A percentile compares a stretch with the other conserved stretches of the same genome.
Evolutionary conservation across 1,284 basidiomycete genomes (phyloP).

Genomic region (Laetiporus sulphureus): DNA sequence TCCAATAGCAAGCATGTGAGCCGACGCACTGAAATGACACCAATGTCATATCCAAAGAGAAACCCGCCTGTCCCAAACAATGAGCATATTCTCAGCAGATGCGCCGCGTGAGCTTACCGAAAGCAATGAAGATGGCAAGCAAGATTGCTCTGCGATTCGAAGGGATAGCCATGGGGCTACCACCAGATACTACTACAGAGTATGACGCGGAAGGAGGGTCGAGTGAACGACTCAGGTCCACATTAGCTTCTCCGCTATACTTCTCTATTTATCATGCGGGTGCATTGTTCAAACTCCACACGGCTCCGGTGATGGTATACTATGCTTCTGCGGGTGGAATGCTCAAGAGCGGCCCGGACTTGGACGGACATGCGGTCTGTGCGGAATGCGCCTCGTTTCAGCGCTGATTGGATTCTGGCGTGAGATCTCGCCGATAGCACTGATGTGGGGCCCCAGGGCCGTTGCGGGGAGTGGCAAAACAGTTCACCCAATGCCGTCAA

Average conservation of each 20-base stretch:
- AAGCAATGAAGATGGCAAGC: conserved; percentile 56
- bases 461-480: too few relatives aligned
- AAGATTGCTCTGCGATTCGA: conserved; percentile 53
- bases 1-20: background rate
- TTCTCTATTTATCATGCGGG: conserved; percentile 4
- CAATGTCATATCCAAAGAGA: conserved; percentile 66
- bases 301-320: background rate
- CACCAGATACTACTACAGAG: background rate
- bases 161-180: conserved; percentile 32
- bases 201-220: background rate
- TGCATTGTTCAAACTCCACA: too few relatives aligned
- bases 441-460: too few relatives aligned
- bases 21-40: conserved; percentile 49
- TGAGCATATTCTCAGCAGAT: background rate
- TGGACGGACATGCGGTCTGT: too few relatives aligned
- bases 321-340: too few relatives aligned
- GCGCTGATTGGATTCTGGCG: too few relatives aligned
- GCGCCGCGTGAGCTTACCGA: conserved; percentile 29
- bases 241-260: background rate
- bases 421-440: too few relatives aligned
- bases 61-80: conserved; percentile 34
- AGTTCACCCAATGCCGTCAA: too few relatives aligned
- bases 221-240: conserved; percentile 1
- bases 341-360: too few relatives aligned
- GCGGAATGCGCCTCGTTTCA: too few relatives aligned